These are phyloP conservation scores for Diaporthe vaccinii DNA, from an alignment of 2,329 filamentous ascomycete genomes.

Conservation along the genomic window DNA sequence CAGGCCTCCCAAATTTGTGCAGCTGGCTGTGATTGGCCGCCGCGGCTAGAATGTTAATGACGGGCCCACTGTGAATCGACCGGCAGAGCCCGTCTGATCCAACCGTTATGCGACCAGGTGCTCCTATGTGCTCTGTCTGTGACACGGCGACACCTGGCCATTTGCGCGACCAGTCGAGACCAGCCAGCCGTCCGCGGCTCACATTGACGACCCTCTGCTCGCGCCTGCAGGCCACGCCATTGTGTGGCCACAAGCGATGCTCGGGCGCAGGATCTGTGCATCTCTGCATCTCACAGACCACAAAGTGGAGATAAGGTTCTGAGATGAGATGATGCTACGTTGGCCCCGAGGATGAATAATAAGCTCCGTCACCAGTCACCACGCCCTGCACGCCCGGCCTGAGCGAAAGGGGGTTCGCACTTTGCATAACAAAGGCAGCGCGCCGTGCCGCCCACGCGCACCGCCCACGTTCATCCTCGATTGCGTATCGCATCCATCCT, in stretches of 20 bases:
- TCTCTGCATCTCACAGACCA: slow-evolving; percentile 6
- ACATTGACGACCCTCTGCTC: neutral
- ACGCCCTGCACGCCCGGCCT: neutral
- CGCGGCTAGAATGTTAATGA: slow-evolving; percentile 1
- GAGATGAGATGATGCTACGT: slow-evolving; percentile 29
- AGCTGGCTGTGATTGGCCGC: slow-evolving; percentile 4
- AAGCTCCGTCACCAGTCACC: slow-evolving; percentile 4
- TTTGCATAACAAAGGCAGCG: neutral
- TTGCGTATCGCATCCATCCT: neutral
- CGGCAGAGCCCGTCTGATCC: slow-evolving; percentile 16
- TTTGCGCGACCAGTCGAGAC: neutral
- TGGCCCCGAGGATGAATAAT: slow-evolving; percentile 6
- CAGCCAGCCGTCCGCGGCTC: neutral
- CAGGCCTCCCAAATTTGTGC: slow-evolving; percentile 22
- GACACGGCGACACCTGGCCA: slow-evolving; percentile 17
- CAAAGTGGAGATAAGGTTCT: slow-evolving; percentile 23
- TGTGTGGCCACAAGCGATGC: slow-evolving; percentile 7
- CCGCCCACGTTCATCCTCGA: neutral
- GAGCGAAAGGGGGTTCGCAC: slow-evolving; percentile 21
- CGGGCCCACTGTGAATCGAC: neutral
- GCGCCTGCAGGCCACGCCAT: neutral
- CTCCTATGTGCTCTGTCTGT: slow-evolving; percentile 13
- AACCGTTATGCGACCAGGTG: slow-evolving; percentile 15
- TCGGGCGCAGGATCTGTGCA: neutral
- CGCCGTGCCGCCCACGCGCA: slow-evolving; percentile 16